These are phyloP conservation scores for Kazachstania kunashirensis DNA, from an alignment of 805 yeast species.

Conservation along the genomic window DNA sequence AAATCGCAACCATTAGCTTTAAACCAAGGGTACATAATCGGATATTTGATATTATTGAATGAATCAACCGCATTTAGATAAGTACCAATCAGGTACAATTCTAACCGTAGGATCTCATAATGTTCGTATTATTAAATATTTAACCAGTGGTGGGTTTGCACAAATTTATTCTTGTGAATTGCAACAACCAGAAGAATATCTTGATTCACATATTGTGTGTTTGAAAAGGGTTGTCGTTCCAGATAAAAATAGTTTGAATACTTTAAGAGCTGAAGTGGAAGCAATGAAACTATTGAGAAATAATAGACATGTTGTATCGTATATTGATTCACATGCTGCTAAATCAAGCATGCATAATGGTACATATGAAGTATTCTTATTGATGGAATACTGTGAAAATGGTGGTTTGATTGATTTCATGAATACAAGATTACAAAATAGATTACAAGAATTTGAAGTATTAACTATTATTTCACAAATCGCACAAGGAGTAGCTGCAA, in stretches of 20 bases:
- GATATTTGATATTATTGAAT: too few species aligned
- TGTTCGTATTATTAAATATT: slow-evolving; percentile 56
- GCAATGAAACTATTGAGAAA: slow-evolving; percentile 88
- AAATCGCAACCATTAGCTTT: too few species aligned
- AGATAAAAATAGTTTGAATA: slow-evolving; percentile 70
- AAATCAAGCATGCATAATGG: slow-evolving; percentile 45
- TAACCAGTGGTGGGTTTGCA: slow-evolving; percentile 92
- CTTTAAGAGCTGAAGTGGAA: slow-evolving; percentile 88
- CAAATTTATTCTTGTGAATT: slow-evolving; percentile 75
- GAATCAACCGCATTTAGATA: slow-evolving; percentile 46
- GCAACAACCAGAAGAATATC: slow-evolving; percentile 43
- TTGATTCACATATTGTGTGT: slow-evolving; percentile 56
- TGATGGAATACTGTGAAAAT: slow-evolving; percentile 72
- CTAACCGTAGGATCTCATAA: slow-evolving; percentile 78
- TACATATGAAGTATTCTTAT: slow-evolving; percentile 61
- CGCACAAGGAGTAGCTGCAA: slow-evolving; percentile 64
- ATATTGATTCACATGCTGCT: slow-evolving; percentile 92
- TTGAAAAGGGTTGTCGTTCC: slow-evolving; percentile 94
- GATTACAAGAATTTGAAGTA: slow-evolving; percentile 60
- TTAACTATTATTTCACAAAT: slow-evolving; percentile 59
- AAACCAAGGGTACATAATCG: too few species aligned
- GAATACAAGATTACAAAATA: slow-evolving; percentile 59
- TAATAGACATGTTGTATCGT: slow-evolving; percentile 70
- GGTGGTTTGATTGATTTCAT: slow-evolving; percentile 73
- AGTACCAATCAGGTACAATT: slow-evolving; percentile 66